These are phyloP conservation scores for Pontederia crassipes DNA, from an alignment of 176 grass and related monocot species.

Conservation along the genomic window DNA sequence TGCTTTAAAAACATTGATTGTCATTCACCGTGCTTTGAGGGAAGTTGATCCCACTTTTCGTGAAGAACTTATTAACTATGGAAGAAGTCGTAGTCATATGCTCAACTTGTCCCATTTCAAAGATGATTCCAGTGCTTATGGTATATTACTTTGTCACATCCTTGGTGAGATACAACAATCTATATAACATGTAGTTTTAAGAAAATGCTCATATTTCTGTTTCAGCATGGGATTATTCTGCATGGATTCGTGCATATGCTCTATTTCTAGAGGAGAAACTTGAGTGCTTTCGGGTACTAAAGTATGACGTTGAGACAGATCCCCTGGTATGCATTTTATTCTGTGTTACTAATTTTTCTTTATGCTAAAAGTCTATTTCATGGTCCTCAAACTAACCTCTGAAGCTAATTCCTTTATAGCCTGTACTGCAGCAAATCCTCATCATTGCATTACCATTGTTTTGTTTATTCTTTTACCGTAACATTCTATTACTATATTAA, in stretches of 20 bases:
- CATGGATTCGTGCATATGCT: conserved; percentile 86
- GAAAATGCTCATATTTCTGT: conserved; percentile 15
- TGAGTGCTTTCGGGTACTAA: conserved; percentile 66
- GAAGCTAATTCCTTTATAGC: neutral
- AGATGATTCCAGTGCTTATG: conserved; percentile 84
- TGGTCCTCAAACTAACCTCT: neutral
- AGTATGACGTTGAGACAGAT: conserved; percentile 69
- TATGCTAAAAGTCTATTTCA: neutral
- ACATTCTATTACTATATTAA: too few relatives aligned
- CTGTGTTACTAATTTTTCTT: neutral
- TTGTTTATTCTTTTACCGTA: too few relatives aligned
- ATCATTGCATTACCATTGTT: too few relatives aligned
- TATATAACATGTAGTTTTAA: neutral
- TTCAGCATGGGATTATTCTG: conserved; percentile 92
- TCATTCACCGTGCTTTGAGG: conserved; percentile 82
- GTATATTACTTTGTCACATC: conserved; percentile 23
- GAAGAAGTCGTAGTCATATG: conserved; percentile 64
- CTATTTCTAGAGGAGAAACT: conserved; percentile 89
- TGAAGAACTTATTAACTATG: conserved; percentile 85
- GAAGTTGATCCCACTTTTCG: conserved; percentile 74
- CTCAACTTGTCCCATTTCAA: conserved; percentile 77
- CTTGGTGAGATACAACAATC: neutral
- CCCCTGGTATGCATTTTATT: conserved; percentile 34
- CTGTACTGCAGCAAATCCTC: too few relatives aligned
- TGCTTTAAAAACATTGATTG: conserved; percentile 73